Conservation (phyloP, 352 stramenopile genomes). For the Thraustochytrium striatum region DNA sequence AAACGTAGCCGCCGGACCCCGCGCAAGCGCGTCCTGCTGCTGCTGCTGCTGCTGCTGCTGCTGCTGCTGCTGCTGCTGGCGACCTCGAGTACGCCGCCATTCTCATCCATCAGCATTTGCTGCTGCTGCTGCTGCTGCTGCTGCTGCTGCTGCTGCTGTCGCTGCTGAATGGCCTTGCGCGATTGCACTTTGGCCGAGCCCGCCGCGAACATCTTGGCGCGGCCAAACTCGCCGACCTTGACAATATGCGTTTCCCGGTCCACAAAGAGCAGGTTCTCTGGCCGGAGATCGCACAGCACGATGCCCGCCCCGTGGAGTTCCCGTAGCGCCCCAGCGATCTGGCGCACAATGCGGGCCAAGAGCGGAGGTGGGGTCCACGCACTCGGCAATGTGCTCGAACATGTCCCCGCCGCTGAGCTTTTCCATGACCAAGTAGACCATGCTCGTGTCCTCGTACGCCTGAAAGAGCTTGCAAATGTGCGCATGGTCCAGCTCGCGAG, state of each 20-base stretch:
- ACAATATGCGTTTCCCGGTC: not conserved
- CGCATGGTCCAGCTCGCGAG: conserved; percentile 35
- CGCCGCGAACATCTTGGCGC: no score
- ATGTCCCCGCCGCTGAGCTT: conserved; percentile 31
- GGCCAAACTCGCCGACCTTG: conserved; percentile 38
- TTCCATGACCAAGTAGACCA: conserved; percentile 34
- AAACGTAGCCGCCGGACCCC: not conserved
- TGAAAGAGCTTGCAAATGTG: conserved; percentile 48
- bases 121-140: no score
- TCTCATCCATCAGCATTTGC: no score
- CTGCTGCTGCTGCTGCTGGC: no score
- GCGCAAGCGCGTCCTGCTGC: not conserved
- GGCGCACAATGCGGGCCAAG: not conserved
- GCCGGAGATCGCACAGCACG: conserved; percentile 35
- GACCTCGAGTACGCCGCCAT: no score
- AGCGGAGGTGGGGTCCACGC: not conserved
- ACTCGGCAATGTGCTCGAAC: conserved; percentile 43
- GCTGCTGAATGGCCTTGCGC: no score
- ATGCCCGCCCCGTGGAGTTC: conserved; percentile 29
- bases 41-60: not conserved
- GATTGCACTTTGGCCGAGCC: no score
- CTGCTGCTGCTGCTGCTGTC: no score
- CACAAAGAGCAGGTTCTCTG: conserved; percentile 40
- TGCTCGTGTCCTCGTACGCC: conserved; percentile 38
- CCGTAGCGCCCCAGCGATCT: conserved; percentile 22